phyloP scores from a whole-genome alignment of 371 early-diverging fungal species.

The Apophysomyces variabilis region DNA sequence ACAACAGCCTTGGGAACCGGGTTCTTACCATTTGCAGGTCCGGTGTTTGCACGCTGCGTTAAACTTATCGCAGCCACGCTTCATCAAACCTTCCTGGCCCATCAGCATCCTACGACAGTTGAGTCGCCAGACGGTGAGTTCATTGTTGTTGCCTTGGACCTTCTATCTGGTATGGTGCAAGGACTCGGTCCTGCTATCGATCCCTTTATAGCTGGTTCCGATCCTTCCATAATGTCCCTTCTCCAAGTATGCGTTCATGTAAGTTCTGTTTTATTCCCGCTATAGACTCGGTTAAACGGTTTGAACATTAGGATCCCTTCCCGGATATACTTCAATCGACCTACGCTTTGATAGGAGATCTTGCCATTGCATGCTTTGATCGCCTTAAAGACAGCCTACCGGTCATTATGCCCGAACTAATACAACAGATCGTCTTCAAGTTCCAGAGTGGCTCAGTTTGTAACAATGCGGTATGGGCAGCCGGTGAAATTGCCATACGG shows the following conservation, averaged over 20 bases:
- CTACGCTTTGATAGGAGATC: conserved; percentile 92
- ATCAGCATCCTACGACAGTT: conserved; percentile 54
- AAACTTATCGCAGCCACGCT: conserved; percentile 75
- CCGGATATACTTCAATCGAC: conserved; percentile 91
- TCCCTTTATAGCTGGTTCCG: conserved; percentile 67
- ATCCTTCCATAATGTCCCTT: conserved; percentile 72
- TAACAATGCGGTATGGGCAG: conserved; percentile 96
- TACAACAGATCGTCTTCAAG: conserved; percentile 72
- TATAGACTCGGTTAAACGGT: background rate
- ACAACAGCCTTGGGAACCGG: conserved; percentile 84
- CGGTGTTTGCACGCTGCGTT: conserved; percentile 87
- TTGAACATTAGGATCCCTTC: conserved; percentile 63
- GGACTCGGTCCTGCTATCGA: conserved; percentile 78
- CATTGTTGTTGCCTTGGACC: conserved; percentile 89
- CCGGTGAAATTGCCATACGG: conserved; percentile 91
- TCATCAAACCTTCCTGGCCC: conserved; percentile 25
- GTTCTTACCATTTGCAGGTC: conserved; percentile 79
- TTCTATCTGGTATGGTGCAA: conserved; percentile 89
- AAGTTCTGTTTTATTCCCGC: conserved; percentile 20
- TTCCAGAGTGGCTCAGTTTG: conserved; percentile 69
- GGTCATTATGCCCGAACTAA: conserved; percentile 74
- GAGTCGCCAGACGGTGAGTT: conserved; percentile 81
- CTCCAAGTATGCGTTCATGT: conserved; percentile 80
- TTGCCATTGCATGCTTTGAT: conserved; percentile 84
- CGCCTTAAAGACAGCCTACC: conserved; percentile 74